Conservation (phyloP, 192 early-diverging fungal genomes). For the Backusella luteola region DNA sequence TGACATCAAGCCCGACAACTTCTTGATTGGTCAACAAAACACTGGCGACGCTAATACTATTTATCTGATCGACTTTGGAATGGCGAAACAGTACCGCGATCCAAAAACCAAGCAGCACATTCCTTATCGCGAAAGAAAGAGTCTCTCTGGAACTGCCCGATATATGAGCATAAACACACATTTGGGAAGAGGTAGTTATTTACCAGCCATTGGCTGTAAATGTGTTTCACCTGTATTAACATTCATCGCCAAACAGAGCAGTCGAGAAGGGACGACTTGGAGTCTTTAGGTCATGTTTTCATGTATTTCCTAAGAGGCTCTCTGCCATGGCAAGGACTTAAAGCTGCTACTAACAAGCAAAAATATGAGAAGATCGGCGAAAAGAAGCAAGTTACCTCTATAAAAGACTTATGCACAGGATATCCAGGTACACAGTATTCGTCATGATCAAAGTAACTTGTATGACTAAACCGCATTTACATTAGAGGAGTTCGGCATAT, state of each 20-base stretch:
- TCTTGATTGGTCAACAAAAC: conserved; percentile 82
- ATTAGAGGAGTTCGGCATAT: conserved; percentile 80
- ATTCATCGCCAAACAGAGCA: conserved; percentile 63
- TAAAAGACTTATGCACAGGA: conserved; percentile 90
- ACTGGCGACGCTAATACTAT: conserved; percentile 62
- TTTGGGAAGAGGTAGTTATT: conserved; percentile 72
- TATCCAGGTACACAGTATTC: conserved; percentile 61
- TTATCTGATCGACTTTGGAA: conserved; percentile 96
- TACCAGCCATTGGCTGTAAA: neutral
- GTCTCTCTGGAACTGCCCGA: conserved; percentile 91
- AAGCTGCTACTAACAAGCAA: conserved; percentile 97
- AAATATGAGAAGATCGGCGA: conserved; percentile 99
- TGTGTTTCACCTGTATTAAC: no score
- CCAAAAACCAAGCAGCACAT: conserved; percentile 96
- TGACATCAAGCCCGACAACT: conserved; percentile 99
- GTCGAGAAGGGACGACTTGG: conserved; percentile 95
- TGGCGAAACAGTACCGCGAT: conserved; percentile 98
- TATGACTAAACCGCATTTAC: neutral
- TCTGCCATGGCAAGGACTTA: conserved; percentile 98
- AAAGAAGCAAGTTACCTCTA: conserved; percentile 88
- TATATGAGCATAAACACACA: conserved; percentile 99
- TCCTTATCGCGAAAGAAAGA: conserved; percentile 95
- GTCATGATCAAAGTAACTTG: neutral
- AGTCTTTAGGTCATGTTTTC: conserved; percentile 97
- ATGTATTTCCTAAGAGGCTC: conserved; percentile 96